Base-by-base conservation (phyloP, 371 early-diverging fungal species). In the Mortierella sp. region DNA sequence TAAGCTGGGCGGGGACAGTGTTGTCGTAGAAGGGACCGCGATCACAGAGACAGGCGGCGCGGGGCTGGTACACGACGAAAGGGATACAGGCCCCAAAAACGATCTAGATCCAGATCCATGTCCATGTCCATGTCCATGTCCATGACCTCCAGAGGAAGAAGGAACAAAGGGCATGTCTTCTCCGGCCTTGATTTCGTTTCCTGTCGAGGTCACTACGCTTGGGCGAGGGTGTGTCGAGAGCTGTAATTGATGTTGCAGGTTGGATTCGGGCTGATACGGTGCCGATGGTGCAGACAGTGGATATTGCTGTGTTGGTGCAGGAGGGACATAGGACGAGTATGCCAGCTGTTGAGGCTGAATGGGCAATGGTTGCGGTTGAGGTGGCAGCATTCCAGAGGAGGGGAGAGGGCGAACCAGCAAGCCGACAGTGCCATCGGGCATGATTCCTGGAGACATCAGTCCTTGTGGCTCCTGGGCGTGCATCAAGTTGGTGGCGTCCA, bases 401-500 rank as follows among this genome's bases (percentile, higher is more conserved):
- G 78, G 73, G 5, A 73, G 51, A 44, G 78, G 78, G 40, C 79
- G 74, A 28, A 79, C 70, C 19, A 71, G 57, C 6, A 79, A 21
- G 0, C 71, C 74, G 2, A 79, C 55, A 3, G 74, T 34, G 1
- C 79, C 79, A 40, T 79, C 79, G 43, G 79, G 79, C 21, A 69
- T 19, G 26, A 55, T 26, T 6, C 46, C 74, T 19, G 74, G 19
- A 16, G 74, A 74, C 28, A 79, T 44, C 21, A 55, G 57, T 37
- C 79, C 74, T 0, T 70, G 57, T 1, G 79, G 79, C 28, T 79
- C 74, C 50, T 79, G 74, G 69, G 79, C 70, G 40, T 79, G 79
- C 43, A 74, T 79, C 31, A 70, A 31, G 55, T 79, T 79, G 55
- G 74, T 74, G 44, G 73, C 74, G 37, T 79, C 79, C 79, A 79